phyloP scores from a whole-genome alignment of 768 basidiomycete species.

The Lentinula aciculospora region DNA sequence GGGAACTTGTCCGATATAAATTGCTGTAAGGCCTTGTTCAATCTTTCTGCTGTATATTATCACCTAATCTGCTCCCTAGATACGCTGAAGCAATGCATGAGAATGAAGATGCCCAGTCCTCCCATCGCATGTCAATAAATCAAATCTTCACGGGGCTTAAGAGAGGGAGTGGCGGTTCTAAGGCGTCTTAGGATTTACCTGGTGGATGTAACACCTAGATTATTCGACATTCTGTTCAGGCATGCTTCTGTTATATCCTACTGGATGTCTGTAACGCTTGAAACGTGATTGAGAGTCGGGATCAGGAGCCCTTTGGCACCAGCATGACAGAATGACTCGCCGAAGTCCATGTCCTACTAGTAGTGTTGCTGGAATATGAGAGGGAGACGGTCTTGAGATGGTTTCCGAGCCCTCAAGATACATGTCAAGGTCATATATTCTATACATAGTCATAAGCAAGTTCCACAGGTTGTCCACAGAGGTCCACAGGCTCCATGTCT shows the following conservation, averaged over 20 bases:
- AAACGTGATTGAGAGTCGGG: too few relatives aligned
- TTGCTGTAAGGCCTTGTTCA: slow-evolving; percentile 52
- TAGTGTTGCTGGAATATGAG: too few relatives aligned
- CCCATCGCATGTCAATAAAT: slow-evolving; percentile 50
- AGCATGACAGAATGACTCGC: too few relatives aligned
- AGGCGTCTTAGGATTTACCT: not conserved
- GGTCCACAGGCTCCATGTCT: too few relatives aligned
- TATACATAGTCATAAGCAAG: too few relatives aligned
- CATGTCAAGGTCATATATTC: too few relatives aligned
- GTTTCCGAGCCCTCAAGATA: too few relatives aligned
- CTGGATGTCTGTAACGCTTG: not conserved
- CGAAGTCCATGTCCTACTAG: too few relatives aligned
- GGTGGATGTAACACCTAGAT: not conserved
- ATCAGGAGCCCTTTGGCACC: too few relatives aligned
- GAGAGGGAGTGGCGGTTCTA: slow-evolving; percentile 8
- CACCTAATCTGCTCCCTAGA: slow-evolving; percentile 18
- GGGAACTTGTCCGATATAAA: slow-evolving; percentile 92
- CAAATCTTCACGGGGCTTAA: not conserved
- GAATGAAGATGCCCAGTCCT: slow-evolving; percentile 65
- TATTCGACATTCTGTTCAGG: not conserved
- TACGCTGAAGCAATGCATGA: slow-evolving; percentile 77
- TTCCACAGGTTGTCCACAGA: too few relatives aligned
- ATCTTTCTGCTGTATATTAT: not conserved
- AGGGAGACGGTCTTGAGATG: too few relatives aligned
- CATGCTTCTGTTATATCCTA: not conserved